Evolutionary conservation across 2,329 filamentous ascomycete species (phyloP).

Genomic region (Penicillium sp.): DNA sequence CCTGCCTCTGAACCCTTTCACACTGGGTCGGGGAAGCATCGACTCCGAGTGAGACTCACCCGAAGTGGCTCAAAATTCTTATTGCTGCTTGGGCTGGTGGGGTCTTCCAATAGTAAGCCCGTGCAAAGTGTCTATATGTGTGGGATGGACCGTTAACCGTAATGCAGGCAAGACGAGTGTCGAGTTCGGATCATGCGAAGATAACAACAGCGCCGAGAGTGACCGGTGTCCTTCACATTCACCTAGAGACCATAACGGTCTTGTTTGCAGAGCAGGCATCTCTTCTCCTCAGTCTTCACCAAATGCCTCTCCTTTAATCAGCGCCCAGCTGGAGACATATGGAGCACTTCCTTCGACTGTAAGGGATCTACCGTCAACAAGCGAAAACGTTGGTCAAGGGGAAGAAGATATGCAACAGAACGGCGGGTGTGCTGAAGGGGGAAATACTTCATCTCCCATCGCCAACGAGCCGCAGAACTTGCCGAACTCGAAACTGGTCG

Average conservation of each 20-base stretch:
- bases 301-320: slow-evolving; percentile 3
- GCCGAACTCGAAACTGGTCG: slow-evolving; percentile 31
- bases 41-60: slow-evolving; percentile 32
- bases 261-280: slow-evolving; percentile 1
- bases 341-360: neutral
- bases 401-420: slow-evolving; percentile 3
- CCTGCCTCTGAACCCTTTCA: slow-evolving; percentile 21
- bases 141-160: neutral
- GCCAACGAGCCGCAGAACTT: slow-evolving; percentile 17
- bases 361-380: neutral
- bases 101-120: slow-evolving; percentile 27
- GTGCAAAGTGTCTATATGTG: neutral
- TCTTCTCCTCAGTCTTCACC: slow-evolving; percentile 7
- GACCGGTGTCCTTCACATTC: neutral
- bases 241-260: slow-evolving; percentile 1
- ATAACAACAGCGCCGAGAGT: slow-evolving; percentile 2
- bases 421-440: neutral
- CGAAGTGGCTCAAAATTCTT: slow-evolving; percentile 39
- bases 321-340: slow-evolving; percentile 1
- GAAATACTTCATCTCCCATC: neutral
- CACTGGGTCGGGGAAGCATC: slow-evolving; percentile 19
- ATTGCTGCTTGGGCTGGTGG: slow-evolving; percentile 35
- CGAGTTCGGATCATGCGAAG: slow-evolving; percentile 13
- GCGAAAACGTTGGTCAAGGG: too few species aligned
- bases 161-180: slow-evolving; percentile 14